Percentiles rank a stretch among this genome's conserved stretches.
These are phyloP conservation scores for Mycena olivaceomarginata DNA, from an alignment of 768 basidiomycete genomes.

Conservation along the genomic window DNA sequence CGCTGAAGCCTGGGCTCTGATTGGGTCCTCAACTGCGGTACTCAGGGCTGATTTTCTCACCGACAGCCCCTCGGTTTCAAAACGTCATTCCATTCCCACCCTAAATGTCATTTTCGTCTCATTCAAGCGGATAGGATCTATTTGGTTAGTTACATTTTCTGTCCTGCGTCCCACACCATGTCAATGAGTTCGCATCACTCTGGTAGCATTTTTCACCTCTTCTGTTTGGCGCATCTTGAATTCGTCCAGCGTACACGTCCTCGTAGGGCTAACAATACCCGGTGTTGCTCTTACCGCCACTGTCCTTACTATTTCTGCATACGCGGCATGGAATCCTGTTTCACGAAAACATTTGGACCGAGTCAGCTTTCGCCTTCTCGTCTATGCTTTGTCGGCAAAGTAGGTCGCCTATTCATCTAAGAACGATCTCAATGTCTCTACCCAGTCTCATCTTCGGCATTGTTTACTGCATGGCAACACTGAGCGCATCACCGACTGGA, in stretches of 20 bases:
- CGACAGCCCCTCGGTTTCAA: not conserved
- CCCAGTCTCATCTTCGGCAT: conserved; percentile 1
- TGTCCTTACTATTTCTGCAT: not conserved
- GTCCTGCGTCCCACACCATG: not conserved
- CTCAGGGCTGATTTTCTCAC: conserved; percentile 2
- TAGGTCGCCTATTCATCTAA: not conserved
- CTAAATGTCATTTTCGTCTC: not conserved
- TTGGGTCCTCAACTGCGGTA: not conserved
- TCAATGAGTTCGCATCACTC: not conserved
- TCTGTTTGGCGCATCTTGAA: not conserved
- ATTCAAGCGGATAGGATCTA: not conserved
- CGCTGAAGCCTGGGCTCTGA: not conserved
- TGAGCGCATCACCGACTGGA: not conserved
- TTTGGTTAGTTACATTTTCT: not conserved
- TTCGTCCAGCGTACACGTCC: not conserved
- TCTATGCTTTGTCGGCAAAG: not conserved
- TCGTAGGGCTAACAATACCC: not conserved
- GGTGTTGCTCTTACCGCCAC: not conserved
- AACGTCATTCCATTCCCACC: not conserved
- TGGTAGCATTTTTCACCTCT: not conserved
- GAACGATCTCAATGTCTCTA: conserved; percentile 6
- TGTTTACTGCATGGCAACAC: conserved; percentile 4
- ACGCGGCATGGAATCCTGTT: not conserved
- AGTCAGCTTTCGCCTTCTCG: not conserved
- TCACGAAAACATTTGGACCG: conserved; percentile 7